Evolutionary conservation across 192 early-diverging fungal species (phyloP), one percentile per base, ranked within the genome.

Genomic region (Backusella tarrabulga): DNA sequence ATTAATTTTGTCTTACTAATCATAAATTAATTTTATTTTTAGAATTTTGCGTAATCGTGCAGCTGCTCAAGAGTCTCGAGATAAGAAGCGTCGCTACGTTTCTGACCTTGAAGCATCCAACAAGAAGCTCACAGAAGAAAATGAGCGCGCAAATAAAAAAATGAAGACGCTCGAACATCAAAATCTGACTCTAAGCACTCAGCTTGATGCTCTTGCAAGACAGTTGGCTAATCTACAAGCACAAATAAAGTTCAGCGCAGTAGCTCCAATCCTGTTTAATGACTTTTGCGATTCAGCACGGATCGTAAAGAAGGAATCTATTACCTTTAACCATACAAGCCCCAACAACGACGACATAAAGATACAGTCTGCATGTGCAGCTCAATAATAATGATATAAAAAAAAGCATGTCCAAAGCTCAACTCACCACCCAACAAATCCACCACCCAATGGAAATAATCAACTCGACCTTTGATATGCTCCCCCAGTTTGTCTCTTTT

Each of bases 51-150:
- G 91, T 34, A 93, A 93, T 82, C 88, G 92, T 4, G 87, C 87
- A 34, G 92, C 92, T 11, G 92, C 92, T 35, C 92, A 93, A 78
- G 91, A 92, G 40, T 92, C 91, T n/a, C 87, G 92, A 70, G 91
- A 93, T 77, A 92, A 91, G 79, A 93, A 93, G 54, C 84, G 89
- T 40, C 86, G 87, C 50, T 92, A 92, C 79, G 78, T 92, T 34
- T 71, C 86, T 41, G 87, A 85, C n/a, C 79, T 91, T 34, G 88
- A 92, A 77, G 73, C 79, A 40, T 76, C 81, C 34, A 90, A 89
- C 76, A 77, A 85, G 67, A n/a, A 73, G 34, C 79, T 90, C 12
- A 83, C 82, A 68, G 74, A 88, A 40, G 84, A 90, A 73, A 89
- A 89, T 67, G 71, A 78, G 17, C 80, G 80, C 34, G 56, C 86